A percentile compares a stretch with the other conserved stretches of the same genome.
phyloP scores from a whole-genome alignment of 2,329 filamentous ascomycete species.

The Sclerotinia sclerotiorum region DNA sequence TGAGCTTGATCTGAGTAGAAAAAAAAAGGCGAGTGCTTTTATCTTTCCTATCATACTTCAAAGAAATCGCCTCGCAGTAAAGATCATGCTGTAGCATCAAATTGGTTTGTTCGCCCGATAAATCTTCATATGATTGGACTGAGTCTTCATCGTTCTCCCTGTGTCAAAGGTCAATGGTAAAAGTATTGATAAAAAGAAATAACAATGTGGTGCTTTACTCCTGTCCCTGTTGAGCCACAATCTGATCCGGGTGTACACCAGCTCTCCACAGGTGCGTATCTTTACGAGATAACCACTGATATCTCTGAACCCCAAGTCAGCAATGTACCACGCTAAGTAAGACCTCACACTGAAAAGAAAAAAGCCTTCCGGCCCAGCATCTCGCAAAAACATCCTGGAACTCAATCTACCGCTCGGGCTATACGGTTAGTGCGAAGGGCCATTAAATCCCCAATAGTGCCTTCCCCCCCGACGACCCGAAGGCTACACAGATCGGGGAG shows the following conservation, averaged over 20 bases:
- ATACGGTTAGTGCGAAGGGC: background rate
- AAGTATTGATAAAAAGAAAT: background rate
- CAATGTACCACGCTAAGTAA: background rate
- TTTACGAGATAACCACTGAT: background rate
- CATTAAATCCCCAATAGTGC: too few relatives aligned
- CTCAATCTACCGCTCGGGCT: background rate
- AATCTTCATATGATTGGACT: too few relatives aligned
- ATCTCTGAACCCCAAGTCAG: background rate
- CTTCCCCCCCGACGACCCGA: background rate
- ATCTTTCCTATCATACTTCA: background rate
- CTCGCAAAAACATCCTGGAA: background rate
- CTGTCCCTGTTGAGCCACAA: too few relatives aligned
- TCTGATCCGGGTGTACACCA: background rate
- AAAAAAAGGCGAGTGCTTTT: background rate
- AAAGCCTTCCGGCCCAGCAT: background rate
- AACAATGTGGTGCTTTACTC: background rate
- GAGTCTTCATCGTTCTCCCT: background rate
- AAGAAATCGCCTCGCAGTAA: background rate
- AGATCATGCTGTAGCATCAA: background rate
- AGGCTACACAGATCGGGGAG: conserved; percentile 1
- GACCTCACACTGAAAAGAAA: background rate
- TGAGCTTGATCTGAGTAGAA: background rate
- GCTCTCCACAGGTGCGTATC: background rate
- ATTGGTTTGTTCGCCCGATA: background rate
- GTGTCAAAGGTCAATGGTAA: background rate